Evolutionary conservation across 345 rosid species (phyloP), one percentile per base, ranked within the genome.

Genomic region (Hibiscus syriacus): DNA sequence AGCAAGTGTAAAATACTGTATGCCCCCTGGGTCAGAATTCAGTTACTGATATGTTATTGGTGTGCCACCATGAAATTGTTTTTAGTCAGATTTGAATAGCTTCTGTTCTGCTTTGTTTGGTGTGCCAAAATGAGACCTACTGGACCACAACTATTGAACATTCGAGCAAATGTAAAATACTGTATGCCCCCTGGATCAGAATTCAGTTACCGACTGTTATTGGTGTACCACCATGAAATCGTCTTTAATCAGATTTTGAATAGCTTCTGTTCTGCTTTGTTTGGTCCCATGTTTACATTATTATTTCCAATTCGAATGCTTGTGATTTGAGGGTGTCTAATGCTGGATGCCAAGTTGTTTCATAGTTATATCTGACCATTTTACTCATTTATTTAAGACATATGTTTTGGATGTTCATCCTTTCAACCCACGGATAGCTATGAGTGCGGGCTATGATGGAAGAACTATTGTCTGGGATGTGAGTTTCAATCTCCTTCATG

Each of bases 391-490:
- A 34, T 74, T 74, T 55, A 78, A 95, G 99, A 95, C 99, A 20
- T 94, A 92, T 82, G 98, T 95, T 77, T 82, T 95, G 76, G 99
- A 95, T 71, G 98, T 92, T 73, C 98, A 95, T 75, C 99, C 99
- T 77, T 90, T 92, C 82, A 92, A 95, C 77, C 98, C 97, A 9
- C 86, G 98, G 77, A 87, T 95, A 56, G 99, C 99, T 60, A 95
- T 95, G 99, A 95, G 98, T 78, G 98, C 98, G 71, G 99, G 99
- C 74, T 95, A 95, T 78, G 99, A 95, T 74, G 99, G 98, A 67
- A 85, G 79, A 81, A 88, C 92, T 22, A 95, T 95, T 63, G 85
- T 95, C 66, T 95, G 99, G 99, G 99, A 95, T 83, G 99, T 95
- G 80, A 85, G 99, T 88, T 76, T 71, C 73, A n/a, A 65, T 57